A percentile compares a stretch with the other conserved stretches of the same genome.
Evolutionary conservation across 257 asterid genomes (phyloP).

Genomic region (Gentiana macrophylla): DNA sequence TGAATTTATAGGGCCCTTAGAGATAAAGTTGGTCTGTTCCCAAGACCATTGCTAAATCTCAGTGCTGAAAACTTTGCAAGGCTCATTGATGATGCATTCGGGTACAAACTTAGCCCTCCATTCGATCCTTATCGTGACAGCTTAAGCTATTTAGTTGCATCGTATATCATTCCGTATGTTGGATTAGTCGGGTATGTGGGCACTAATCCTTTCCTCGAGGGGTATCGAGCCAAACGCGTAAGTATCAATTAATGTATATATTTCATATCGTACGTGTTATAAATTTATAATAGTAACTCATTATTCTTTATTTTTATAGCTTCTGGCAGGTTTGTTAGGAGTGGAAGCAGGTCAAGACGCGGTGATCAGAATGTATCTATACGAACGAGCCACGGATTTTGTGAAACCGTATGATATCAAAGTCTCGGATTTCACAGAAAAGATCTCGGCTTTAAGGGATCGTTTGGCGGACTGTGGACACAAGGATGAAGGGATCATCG

Average conservation of each 20-base stretch:
- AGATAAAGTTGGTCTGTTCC: slow-evolving; percentile 28
- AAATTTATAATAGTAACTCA: neutral
- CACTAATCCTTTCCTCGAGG: slow-evolving; percentile 30
- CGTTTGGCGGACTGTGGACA: slow-evolving; percentile 25
- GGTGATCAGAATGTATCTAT: slow-evolving; percentile 29
- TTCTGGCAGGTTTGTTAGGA: slow-evolving; percentile 36
- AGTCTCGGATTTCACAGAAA: slow-evolving; percentile 26
- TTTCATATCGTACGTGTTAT: neutral
- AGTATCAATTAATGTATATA: neutral
- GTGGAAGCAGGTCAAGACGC: slow-evolving; percentile 46
- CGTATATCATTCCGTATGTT: slow-evolving; percentile 32
- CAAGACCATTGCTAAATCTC: slow-evolving; percentile 36
- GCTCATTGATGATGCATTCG: slow-evolving; percentile 34
- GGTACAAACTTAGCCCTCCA: slow-evolving; percentile 27
- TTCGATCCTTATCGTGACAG: slow-evolving; percentile 37
- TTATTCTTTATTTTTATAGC: slow-evolving; percentile 4
- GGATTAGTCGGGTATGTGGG: slow-evolving; percentile 44
- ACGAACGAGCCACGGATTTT: slow-evolving; percentile 17
- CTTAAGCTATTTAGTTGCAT: slow-evolving; percentile 33
- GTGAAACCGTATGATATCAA: slow-evolving; percentile 29
- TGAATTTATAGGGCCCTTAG: slow-evolving; percentile 23
- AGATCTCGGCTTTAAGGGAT: slow-evolving; percentile 31
- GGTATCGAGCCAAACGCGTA: slow-evolving; percentile 22
- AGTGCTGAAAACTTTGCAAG: slow-evolving; percentile 28
- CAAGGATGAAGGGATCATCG: slow-evolving; percentile 37